Evolutionary conservation across 2,329 filamentous ascomycete genomes (phyloP).

Genomic region (Lizonia empirigonia): DNA sequence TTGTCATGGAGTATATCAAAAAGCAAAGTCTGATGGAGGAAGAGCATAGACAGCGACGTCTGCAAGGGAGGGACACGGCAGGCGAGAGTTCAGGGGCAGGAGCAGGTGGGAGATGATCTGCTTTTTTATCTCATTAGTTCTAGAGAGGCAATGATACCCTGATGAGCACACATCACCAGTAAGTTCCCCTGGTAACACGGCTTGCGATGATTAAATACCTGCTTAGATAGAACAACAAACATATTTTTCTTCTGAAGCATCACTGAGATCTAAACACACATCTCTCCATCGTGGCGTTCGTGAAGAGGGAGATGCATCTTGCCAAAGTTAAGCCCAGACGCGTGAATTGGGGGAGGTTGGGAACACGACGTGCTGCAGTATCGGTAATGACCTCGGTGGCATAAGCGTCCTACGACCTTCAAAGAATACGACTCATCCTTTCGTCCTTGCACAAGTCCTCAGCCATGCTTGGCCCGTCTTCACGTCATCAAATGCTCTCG

Average conservation of each 20-base stretch:
- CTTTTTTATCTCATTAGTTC: not conserved
- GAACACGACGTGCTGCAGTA: not conserved
- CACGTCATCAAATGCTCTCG: slow-evolving; percentile 5
- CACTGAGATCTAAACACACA: too few species aligned
- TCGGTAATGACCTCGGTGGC: not conserved
- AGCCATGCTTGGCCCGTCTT: slow-evolving; percentile 7
- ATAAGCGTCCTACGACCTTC: slow-evolving; percentile 5
- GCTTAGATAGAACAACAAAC: too few species aligned
- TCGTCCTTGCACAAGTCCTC: not conserved
- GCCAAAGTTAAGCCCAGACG: not conserved
- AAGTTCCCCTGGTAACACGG: too few species aligned
- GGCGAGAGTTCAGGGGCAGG: slow-evolving; percentile 13
- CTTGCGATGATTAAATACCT: too few species aligned
- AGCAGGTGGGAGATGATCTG: not conserved
- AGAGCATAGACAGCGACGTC: slow-evolving; percentile 21
- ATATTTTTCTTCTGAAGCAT: too few species aligned
- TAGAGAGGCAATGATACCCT: not conserved
- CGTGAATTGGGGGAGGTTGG: not conserved
- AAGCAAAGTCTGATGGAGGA: slow-evolving; percentile 73
- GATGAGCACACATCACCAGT: not conserved
- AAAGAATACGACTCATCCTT: not conserved
- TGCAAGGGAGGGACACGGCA: slow-evolving; percentile 8
- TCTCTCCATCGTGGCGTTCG: too few species aligned
- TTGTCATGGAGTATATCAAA: slow-evolving; percentile 77
- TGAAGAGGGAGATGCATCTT: too few species aligned